Evolutionary conservation across 495 filamentous ascomycete genomes (phyloP).

Genomic region (Aspergillus diversus): DNA sequence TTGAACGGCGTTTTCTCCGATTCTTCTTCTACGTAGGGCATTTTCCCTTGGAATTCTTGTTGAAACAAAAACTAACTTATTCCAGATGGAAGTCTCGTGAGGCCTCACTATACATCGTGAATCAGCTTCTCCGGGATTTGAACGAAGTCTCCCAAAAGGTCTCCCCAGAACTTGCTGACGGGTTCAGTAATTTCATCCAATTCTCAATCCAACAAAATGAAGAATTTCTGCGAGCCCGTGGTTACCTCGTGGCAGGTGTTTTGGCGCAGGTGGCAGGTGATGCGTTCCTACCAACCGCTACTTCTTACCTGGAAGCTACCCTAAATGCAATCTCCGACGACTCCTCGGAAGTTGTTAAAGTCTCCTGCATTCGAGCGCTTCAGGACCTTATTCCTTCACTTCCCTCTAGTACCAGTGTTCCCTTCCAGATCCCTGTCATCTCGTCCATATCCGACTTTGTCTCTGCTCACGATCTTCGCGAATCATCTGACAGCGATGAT

Average conservation of each 20-base stretch:
- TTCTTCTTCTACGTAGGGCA: constrained; percentile 55
- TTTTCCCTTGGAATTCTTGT: background rate
- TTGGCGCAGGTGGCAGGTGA: constrained; percentile 63
- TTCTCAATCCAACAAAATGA: constrained; percentile 71
- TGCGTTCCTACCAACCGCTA: constrained; percentile 54
- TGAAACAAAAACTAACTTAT: constrained; percentile 32
- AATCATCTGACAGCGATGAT: constrained; percentile 84
- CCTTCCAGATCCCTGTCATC: constrained; percentile 74
- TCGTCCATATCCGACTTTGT: constrained; percentile 77
- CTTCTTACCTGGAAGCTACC: constrained; percentile 71
- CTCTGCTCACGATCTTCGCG: constrained; percentile 74
- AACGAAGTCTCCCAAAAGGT: constrained; percentile 71
- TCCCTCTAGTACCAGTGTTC: constrained; percentile 52
- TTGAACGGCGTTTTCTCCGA: constrained; percentile 68
- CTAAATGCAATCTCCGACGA: constrained; percentile 76
- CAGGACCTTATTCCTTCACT: constrained; percentile 76
- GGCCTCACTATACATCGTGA: constrained; percentile 80
- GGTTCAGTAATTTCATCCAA: constrained; percentile 76
- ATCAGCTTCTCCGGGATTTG: constrained; percentile 78
- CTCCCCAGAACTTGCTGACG: constrained; percentile 64
- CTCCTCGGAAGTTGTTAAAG: constrained; percentile 83
- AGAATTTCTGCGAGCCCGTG: constrained; percentile 78
- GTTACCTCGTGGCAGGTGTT: constrained; percentile 79
- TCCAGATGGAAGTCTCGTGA: constrained; percentile 69
- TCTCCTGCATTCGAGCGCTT: constrained; percentile 84